Conservation (phyloP, 164 flowering plant genomes). For the Berberis thunbergii region DNA sequence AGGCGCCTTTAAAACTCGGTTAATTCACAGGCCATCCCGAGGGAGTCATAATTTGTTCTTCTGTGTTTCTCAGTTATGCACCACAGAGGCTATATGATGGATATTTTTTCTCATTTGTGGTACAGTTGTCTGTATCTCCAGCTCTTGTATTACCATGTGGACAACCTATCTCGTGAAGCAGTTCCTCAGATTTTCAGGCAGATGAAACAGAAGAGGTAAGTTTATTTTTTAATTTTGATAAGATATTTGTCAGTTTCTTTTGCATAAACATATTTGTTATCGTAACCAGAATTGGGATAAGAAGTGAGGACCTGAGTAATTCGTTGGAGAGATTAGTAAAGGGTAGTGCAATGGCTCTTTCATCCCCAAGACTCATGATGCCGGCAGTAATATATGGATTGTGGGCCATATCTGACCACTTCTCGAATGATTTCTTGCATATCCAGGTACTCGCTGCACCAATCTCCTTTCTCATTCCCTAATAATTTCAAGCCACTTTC, state of each 20-base stretch:
- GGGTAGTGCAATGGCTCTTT: conserved; percentile 71
- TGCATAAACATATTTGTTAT: background rate
- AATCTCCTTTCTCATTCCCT: background rate
- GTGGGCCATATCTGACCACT: conserved; percentile 58
- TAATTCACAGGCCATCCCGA: too few relatives aligned
- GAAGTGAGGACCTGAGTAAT: conserved; percentile 64
- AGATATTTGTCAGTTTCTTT: background rate
- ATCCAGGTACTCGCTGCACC: conserved; percentile 50
- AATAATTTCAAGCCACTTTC: background rate
- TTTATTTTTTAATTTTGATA: background rate
- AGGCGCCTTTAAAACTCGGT: too few relatives aligned
- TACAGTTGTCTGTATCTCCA: conserved; percentile 91
- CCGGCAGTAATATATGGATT: conserved; percentile 85
- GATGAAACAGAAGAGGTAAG: conserved; percentile 77
- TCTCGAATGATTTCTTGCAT: conserved; percentile 45
- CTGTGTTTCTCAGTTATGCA: background rate
- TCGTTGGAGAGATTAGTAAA: conserved; percentile 38
- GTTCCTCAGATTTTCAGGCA: conserved; percentile 72
- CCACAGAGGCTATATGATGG: background rate
- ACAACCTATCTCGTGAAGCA: conserved; percentile 49
- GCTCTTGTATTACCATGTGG: conserved; percentile 59
- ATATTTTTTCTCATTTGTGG: background rate
- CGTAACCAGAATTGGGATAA: conserved; percentile 1
- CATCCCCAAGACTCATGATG: conserved; percentile 89
- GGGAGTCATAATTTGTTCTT: too few relatives aligned